These are phyloP conservation scores for Alternaria metachromatica DNA, from an alignment of 2,329 filamentous ascomycete genomes.

Conservation along the genomic window DNA sequence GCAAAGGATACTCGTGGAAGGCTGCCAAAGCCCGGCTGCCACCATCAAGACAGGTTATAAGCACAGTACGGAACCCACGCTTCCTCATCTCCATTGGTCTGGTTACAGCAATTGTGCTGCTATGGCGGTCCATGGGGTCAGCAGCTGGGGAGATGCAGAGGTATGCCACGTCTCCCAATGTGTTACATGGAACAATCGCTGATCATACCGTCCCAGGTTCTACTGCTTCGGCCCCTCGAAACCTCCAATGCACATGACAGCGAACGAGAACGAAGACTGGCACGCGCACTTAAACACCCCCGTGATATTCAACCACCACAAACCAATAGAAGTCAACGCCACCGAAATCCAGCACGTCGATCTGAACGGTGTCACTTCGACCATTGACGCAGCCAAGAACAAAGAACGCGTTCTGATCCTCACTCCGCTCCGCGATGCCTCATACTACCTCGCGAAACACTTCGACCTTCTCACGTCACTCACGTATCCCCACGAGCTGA, in stretches of 20 bases:
- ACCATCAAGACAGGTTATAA: slow-evolving; percentile 69
- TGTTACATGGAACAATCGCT: slow-evolving; percentile 16
- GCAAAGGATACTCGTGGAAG: slow-evolving; percentile 92
- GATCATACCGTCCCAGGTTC: slow-evolving; percentile 67
- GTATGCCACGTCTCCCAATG: slow-evolving; percentile 58
- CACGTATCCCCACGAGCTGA: slow-evolving; percentile 92
- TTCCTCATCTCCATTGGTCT: slow-evolving; percentile 77
- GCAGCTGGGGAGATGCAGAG: slow-evolving; percentile 89
- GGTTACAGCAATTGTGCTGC: slow-evolving; percentile 73
- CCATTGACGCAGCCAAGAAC: slow-evolving; percentile 77
- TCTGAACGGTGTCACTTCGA: slow-evolving; percentile 84
- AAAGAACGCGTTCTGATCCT: slow-evolving; percentile 89
- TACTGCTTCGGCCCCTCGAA: slow-evolving; percentile 97
- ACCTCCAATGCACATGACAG: slow-evolving; percentile 93
- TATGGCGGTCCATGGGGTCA: slow-evolving; percentile 86
- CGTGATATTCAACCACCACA: slow-evolving; percentile 95
- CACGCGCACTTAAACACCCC: slow-evolving; percentile 87
- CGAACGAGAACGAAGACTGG: slow-evolving; percentile 91
- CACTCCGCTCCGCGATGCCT: slow-evolving; percentile 90
- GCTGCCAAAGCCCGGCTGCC: slow-evolving; percentile 81
- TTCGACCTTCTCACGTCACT: slow-evolving; percentile 91
- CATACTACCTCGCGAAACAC: slow-evolving; percentile 81
- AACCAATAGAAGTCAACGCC: slow-evolving; percentile 82
- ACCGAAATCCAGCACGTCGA: slow-evolving; percentile 79
- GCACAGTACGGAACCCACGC: slow-evolving; percentile 75